A percentile compares a stretch with the other conserved stretches of the same genome.
Conservation (phyloP, 805 yeast species). For the Torulaspora delbrueckii region DNA sequence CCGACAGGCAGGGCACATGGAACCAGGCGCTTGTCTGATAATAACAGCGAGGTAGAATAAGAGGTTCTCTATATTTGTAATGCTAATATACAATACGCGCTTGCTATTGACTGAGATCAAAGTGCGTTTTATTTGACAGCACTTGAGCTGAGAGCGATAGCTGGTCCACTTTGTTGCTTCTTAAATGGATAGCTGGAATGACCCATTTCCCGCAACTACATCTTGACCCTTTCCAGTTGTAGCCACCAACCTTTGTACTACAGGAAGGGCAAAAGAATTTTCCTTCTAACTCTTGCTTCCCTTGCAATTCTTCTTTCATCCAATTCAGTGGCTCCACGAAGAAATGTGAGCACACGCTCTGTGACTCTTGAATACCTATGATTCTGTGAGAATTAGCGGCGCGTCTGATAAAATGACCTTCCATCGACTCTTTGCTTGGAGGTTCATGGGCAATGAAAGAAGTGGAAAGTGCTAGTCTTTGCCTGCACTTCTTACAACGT, state of each 20-base stretch:
- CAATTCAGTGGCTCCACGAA: slow-evolving; percentile 86
- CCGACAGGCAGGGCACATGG: slow-evolving; percentile 16
- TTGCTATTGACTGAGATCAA: slow-evolving; percentile 7
- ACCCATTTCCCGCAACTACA: slow-evolving; percentile 97
- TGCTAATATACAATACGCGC: neutral
- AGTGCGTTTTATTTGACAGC: slow-evolving; percentile 27
- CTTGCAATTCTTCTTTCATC: slow-evolving; percentile 78
- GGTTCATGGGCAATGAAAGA: slow-evolving; percentile 62
- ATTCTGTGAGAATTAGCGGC: slow-evolving; percentile 60
- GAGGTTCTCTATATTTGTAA: neutral
- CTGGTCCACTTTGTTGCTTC: slow-evolving; percentile 74
- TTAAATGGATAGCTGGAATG: slow-evolving; percentile 83
- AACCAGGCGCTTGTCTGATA: slow-evolving; percentile 15
- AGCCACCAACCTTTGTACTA: slow-evolving; percentile 79
- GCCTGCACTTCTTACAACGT: slow-evolving; percentile 81
- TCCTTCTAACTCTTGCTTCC: slow-evolving; percentile 75
- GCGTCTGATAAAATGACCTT: slow-evolving; percentile 58
- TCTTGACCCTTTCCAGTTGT: slow-evolving; percentile 89
- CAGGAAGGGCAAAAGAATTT: slow-evolving; percentile 83
- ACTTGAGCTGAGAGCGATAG: slow-evolving; percentile 29
- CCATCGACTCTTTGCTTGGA: slow-evolving; percentile 61
- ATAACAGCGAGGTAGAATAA: slow-evolving; percentile 6
- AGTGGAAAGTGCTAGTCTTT: slow-evolving; percentile 56
- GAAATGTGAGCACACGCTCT: slow-evolving; percentile 69
- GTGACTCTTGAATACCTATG: slow-evolving; percentile 52